Conservation (phyloP, 2,329 filamentous ascomycete genomes). For the Aureobasidium sp. region DNA sequence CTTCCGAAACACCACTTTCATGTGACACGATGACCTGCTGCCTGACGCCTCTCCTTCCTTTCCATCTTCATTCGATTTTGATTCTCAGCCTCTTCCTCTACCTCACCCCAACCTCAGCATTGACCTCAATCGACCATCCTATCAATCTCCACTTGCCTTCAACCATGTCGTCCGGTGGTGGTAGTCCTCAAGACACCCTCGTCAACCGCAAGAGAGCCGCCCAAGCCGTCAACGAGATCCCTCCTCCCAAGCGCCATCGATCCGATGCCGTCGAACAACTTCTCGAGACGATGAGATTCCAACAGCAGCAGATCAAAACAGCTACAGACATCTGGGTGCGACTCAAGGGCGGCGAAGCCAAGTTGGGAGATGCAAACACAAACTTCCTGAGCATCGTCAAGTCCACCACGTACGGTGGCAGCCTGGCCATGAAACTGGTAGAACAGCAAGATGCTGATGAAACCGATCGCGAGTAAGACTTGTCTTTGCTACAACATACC, state of each 20-base stretch:
- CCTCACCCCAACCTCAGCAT: background rate
- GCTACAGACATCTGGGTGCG: background rate
- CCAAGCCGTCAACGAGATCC: background rate
- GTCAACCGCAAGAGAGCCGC: background rate
- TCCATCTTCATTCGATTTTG: background rate
- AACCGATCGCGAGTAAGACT: background rate
- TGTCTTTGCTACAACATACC: background rate
- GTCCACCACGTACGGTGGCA: background rate
- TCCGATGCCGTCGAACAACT: background rate
- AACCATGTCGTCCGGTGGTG: background rate
- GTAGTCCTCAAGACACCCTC: background rate
- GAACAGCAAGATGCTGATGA: background rate
- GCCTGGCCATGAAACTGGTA: background rate
- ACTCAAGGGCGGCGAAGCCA: slow-evolving; percentile 2
- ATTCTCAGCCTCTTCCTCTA: background rate
- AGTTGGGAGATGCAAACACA: background rate
- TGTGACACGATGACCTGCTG: background rate
- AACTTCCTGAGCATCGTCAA: background rate
- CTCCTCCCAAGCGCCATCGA: background rate
- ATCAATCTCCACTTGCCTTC: background rate
- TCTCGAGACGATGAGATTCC: background rate
- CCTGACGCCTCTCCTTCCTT: background rate
- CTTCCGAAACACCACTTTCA: background rate
- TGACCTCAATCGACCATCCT: background rate
- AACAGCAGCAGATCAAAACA: background rate